A percentile compares a stretch with the other conserved stretches of the same genome.
Conservation (phyloP, 2,329 filamentous ascomycete genomes). For the Paecilomyces dactylethromorphus region DNA sequence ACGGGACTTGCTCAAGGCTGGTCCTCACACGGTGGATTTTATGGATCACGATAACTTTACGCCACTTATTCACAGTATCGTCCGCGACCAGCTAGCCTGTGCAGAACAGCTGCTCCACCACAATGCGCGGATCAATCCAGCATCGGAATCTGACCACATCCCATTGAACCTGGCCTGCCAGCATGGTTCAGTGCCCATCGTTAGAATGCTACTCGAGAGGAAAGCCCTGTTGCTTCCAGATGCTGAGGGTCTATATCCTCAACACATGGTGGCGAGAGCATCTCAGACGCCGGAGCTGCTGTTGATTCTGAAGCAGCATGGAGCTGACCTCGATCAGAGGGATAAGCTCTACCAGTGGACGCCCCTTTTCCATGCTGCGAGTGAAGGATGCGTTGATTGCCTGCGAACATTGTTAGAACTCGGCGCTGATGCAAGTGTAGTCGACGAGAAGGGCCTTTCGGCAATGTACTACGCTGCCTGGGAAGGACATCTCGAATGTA, state of each 20-base stretch:
- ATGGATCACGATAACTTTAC: conserved; percentile 98
- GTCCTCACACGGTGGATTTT: conserved; percentile 70
- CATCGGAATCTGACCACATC: conserved; percentile 83
- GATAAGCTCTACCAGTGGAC: conserved; percentile 99
- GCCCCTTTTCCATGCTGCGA: conserved; percentile 89
- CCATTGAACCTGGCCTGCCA: conserved; percentile 93
- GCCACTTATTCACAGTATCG: conserved; percentile 88
- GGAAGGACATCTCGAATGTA: conserved; percentile 94
- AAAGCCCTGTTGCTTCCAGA: conserved; percentile 82
- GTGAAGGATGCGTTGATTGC: conserved; percentile 88
- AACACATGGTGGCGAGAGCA: conserved; percentile 88
- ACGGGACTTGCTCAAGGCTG: conserved; percentile 61
- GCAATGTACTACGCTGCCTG: conserved; percentile 98
- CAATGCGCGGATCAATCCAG: conserved; percentile 78
- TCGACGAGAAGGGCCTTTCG: conserved; percentile 87
- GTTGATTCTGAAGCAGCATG: conserved; percentile 72
- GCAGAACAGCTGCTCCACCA: conserved; percentile 70
- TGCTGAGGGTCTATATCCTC: conserved; percentile 93
- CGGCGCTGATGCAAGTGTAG: conserved; percentile 68
- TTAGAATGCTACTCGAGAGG: conserved; percentile 74
- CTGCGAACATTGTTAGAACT: conserved; percentile 73
- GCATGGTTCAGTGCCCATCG: conserved; percentile 77
- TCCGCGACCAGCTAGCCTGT: conserved; percentile 74
- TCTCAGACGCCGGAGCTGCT: conserved; percentile 75
- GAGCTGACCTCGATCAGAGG: conserved; percentile 81